Base-by-base conservation (phyloP, 129 eudicot genomes). In the Saussurea involucrata region DNA sequence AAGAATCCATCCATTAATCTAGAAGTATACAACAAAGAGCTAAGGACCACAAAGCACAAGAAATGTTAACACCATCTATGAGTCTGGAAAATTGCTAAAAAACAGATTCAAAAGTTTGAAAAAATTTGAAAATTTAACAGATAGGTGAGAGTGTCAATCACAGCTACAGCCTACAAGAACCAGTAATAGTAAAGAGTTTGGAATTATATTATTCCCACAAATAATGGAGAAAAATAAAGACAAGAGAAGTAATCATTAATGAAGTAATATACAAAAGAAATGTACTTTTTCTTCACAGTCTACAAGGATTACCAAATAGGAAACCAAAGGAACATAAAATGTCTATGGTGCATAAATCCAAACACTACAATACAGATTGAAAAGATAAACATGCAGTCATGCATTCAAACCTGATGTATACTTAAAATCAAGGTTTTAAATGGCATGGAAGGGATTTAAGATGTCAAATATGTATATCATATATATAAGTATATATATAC, bases 231-330 rank as follows among this genome's bases (percentile, higher is more conserved):
- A 33, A 28, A 70, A 40, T 20, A 78, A 71, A 71, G 29, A 72
- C n/a, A 63, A 63, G 66, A 70, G 2, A 42, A 28, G 40, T 34
- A 79, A 70, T 78, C 66, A 71, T 78, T 78, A 71, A 61, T 44
- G 72, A 60, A 78, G 69, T 77, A 69, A 65, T 78, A 32, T 58
- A 57, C 67, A 18, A 60, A 60, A 60, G 65, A 60, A 60, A 60
- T 60, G 65, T 60, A 60, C 65, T 60, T 60, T 60, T 8, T 53
- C 24, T 72, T 40, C 76, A 74, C 80, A 74, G 76, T 20, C 76
- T 57, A 68, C 76, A 20, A 68, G 57, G 81, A 53, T 63, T 67
- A 66, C 81, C 72, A 80, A 72, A 80, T 65, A 72, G 78, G 83
- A 80, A 73, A 73, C 80, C 61, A 80, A 66, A 66, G 20, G 75